A percentile compares a stretch with the other conserved stretches of the same genome.
phyloP scores from a whole-genome alignment of 2,329 filamentous ascomycete species.

The Davidsoniella australis region DNA sequence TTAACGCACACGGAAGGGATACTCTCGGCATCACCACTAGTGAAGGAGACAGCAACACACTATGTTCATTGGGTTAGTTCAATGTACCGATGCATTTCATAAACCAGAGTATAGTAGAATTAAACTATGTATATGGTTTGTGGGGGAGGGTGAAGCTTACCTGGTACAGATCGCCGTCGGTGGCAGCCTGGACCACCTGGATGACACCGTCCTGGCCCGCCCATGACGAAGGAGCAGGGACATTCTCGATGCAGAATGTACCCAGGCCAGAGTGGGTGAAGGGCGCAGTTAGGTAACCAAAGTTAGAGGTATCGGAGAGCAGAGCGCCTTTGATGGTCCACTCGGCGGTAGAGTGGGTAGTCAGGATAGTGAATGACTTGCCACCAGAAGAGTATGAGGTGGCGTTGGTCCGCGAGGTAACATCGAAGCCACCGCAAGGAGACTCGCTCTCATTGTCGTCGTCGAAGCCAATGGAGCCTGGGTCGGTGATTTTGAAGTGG shows the following conservation, averaged over 20 bases:
- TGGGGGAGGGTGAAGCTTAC: constrained; percentile 20
- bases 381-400: constrained; percentile 10
- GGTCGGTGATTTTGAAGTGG: constrained; percentile 11
- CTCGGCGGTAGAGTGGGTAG: constrained; percentile 8
- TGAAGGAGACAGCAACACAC: constrained; percentile 12
- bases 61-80: not conserved
- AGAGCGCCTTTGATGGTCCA: constrained; percentile 11
- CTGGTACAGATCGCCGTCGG: constrained; percentile 40
- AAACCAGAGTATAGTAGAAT: too few species aligned
- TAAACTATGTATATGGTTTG: too few species aligned
- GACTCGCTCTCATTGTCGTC: constrained; percentile 10
- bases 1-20: constrained; percentile 10
- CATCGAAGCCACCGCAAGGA: constrained; percentile 12
- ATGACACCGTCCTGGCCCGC: constrained; percentile 39
- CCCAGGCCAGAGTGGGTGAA: constrained; percentile 33
- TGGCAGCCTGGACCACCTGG: constrained; percentile 31
- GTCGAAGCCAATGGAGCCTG: constrained; percentile 11
- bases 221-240: constrained; percentile 32
- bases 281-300: constrained; percentile 8
- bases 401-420: constrained; percentile 9
- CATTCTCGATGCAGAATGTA: constrained; percentile 31
- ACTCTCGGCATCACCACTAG: constrained; percentile 1
- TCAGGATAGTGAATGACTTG: constrained; percentile 9
- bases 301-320: constrained; percentile 9
- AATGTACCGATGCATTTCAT: not conserved